These are phyloP conservation scores for Nemania sp. DNA, from an alignment of 2,329 filamentous ascomycete species.

Conservation along the genomic window DNA sequence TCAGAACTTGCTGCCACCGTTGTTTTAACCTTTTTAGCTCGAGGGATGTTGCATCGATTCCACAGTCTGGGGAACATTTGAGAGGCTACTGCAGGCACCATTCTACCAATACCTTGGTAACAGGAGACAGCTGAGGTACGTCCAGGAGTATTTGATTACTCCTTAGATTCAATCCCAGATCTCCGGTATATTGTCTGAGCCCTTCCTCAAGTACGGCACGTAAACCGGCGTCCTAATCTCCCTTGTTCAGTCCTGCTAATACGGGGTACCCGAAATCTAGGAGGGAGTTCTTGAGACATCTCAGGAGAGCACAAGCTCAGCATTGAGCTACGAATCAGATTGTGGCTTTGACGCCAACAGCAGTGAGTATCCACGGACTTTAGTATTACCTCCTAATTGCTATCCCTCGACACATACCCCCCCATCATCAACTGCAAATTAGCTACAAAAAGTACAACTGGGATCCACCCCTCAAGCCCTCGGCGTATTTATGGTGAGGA, in stretches of 20 bases:
- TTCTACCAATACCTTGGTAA: neutral
- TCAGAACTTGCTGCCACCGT: neutral
- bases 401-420: neutral
- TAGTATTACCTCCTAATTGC: neutral
- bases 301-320: neutral
- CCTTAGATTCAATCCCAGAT: neutral
- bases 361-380: neutral
- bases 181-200: slow-evolving; percentile 1
- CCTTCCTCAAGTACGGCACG: neutral
- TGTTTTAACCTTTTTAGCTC: neutral
- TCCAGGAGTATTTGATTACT: neutral
- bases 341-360: neutral
- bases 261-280: neutral
- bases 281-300: slow-evolving; percentile 8
- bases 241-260: slow-evolving; percentile 2
- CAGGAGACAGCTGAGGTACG: neutral
- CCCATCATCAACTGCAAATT: too few species aligned
- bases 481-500: neutral
- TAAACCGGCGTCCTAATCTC: neutral
- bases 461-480: neutral
- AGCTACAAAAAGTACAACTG: neutral
- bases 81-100: neutral
- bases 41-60: neutral
- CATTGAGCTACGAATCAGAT: too few species aligned
- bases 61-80: neutral